Percentiles rank a stretch among this genome's conserved stretches.
Conservation (phyloP, 2,329 filamentous ascomycete species). For the Tricladium varicosporioides region DNA sequence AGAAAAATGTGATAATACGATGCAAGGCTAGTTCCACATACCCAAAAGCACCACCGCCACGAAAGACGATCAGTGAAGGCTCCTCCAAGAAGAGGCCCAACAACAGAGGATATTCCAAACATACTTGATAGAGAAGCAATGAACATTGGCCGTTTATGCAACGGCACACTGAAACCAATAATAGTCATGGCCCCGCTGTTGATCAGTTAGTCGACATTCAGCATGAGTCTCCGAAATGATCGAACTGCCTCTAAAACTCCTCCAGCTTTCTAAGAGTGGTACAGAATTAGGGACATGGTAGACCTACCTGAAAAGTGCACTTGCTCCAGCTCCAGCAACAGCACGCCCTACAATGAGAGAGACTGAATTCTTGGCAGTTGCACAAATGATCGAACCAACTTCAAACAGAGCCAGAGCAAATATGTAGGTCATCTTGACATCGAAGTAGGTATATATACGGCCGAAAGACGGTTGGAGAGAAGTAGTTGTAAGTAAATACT, state of each 20-base stretch:
- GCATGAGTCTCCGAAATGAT: too few relatives aligned
- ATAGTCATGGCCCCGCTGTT: constrained; percentile 34
- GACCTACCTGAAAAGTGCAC: constrained; percentile 29
- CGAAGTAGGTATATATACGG: constrained; percentile 36
- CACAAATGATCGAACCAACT: constrained; percentile 36
- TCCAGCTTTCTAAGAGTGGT: too few relatives aligned
- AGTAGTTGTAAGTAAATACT: constrained; percentile 39
- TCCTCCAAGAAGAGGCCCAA: constrained; percentile 39
- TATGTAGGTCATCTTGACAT: constrained; percentile 34
- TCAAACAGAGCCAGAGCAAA: constrained; percentile 35
- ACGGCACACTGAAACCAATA: constrained; percentile 39
- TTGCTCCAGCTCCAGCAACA: constrained; percentile 35
- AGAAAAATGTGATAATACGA: too few relatives aligned
- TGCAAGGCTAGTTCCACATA: constrained; percentile 37
- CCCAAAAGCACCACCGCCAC: constrained; percentile 40
- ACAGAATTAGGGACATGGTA: too few relatives aligned
- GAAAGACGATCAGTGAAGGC: constrained; percentile 39
- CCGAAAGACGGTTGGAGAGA: constrained; percentile 35
- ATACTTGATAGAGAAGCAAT: constrained; percentile 35
- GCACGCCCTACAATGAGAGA: constrained; percentile 38
- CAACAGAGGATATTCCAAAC: constrained; percentile 34
- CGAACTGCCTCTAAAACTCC: too few relatives aligned
- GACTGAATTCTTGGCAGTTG: constrained; percentile 34
- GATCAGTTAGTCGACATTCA: too few relatives aligned
- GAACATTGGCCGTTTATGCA: constrained; percentile 30